These are phyloP conservation scores for Dactylellina cionopaga DNA, from an alignment of 2,329 filamentous ascomycete genomes.

Conservation along the genomic window DNA sequence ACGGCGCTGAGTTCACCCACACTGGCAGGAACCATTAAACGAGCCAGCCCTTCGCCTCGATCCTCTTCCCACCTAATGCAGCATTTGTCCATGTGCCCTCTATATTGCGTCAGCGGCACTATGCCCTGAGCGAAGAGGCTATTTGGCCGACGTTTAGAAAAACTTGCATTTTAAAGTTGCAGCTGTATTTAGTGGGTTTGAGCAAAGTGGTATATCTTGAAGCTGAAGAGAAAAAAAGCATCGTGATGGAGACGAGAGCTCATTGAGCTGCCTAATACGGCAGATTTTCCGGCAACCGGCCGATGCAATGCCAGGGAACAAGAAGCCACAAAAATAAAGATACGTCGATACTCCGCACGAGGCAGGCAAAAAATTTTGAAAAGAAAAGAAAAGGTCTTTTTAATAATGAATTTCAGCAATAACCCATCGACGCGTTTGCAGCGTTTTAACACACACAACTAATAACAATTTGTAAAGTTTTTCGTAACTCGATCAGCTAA, in stretches of 20 bases:
- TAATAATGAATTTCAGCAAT: too few relatives aligned
- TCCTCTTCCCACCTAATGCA: constrained; percentile 44
- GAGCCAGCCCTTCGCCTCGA: constrained; percentile 17
- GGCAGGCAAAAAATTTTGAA: constrained; percentile 30
- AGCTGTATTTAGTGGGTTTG: constrained; percentile 10
- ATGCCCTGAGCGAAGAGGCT: constrained; percentile 31
- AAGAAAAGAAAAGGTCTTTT: too few relatives aligned
- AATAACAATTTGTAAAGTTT: constrained; percentile 25
- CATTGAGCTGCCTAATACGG: constrained; percentile 42
- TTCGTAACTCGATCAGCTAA: constrained; percentile 25
- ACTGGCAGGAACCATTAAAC: constrained; percentile 18
- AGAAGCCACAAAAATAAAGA: neutral
- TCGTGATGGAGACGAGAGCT: constrained; percentile 36
- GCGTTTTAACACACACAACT: constrained; percentile 8
- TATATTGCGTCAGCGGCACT: constrained; percentile 49
- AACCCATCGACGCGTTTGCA: too few relatives aligned
- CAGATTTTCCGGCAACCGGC: constrained; percentile 39
- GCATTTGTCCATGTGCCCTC: constrained; percentile 52
- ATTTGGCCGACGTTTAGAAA: constrained; percentile 2
- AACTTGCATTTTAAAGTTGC: constrained; percentile 18
- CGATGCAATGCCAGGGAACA: too few relatives aligned
- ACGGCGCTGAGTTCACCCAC: constrained; percentile 42
- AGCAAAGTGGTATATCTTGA: constrained; percentile 9
- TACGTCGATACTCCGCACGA: neutral
- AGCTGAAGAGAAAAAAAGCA: constrained; percentile 46